These are phyloP conservation scores for Echites panduratus DNA, from an alignment of 257 asterid species.

Conservation along the genomic window DNA sequence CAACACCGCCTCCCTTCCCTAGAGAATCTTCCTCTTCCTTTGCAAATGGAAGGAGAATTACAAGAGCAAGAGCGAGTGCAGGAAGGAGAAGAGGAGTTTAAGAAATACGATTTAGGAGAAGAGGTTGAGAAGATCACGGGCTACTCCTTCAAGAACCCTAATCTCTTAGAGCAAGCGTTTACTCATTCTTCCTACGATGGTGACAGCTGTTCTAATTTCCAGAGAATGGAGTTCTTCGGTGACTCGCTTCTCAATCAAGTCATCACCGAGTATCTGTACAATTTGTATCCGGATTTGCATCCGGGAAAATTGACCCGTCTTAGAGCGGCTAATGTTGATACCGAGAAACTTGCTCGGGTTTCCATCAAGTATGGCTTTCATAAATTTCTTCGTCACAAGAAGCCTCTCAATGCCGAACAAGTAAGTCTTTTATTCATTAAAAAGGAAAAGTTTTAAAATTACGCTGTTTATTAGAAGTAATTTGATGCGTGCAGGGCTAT, in stretches of 20 bases:
- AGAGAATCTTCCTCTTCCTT: too few relatives aligned
- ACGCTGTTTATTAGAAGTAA: too few relatives aligned
- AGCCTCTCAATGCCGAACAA: constrained; percentile 33
- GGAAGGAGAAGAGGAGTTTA: not conserved
- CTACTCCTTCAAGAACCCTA: not conserved
- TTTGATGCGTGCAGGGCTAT: too few relatives aligned
- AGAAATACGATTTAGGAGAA: not conserved
- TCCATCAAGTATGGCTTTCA: constrained; percentile 29
- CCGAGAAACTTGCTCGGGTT: constrained; percentile 57
- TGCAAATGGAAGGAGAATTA: too few relatives aligned
- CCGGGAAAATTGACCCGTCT: constrained; percentile 41
- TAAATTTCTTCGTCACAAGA: constrained; percentile 36
- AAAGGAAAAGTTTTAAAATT: too few relatives aligned
- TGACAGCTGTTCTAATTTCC: constrained; percentile 14
- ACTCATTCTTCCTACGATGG: constrained; percentile 28
- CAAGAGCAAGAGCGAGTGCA: too few relatives aligned
- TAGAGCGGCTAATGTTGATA: constrained; percentile 51
- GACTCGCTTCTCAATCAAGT: constrained; percentile 31
- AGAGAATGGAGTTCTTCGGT: constrained; percentile 40
- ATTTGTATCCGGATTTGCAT: constrained; percentile 21
- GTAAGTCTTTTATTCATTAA: constrained; percentile 20
- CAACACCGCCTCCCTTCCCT: too few relatives aligned
- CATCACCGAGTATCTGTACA: constrained; percentile 21
- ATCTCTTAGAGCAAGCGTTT: not conserved
- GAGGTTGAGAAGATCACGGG: not conserved